Conservation (phyloP, 208 protist species). For the Naegleria gruberi region DNA sequence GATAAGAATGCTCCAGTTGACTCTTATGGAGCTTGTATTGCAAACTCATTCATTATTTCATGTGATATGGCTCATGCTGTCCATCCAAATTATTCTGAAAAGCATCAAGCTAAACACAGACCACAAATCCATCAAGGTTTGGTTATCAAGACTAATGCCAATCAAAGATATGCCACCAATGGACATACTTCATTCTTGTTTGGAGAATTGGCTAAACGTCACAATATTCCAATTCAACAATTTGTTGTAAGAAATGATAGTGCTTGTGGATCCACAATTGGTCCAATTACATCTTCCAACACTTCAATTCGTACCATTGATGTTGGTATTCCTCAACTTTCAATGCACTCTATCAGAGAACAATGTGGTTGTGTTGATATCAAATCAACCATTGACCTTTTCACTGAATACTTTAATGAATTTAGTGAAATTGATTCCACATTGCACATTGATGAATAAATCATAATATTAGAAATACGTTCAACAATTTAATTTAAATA, state of each 20-base stretch:
- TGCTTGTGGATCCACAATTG: slow-evolving; percentile 91
- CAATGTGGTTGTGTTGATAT: slow-evolving; percentile 83
- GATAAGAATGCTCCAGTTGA: slow-evolving; percentile 25
- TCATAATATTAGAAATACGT: too few species aligned
- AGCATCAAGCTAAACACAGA: neutral
- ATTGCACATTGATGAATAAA: neutral
- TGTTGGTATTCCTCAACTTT: slow-evolving; percentile 87
- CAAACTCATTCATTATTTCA: neutral
- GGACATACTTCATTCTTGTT: slow-evolving; percentile 68
- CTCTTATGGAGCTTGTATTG: neutral
- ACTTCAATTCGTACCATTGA: slow-evolving; percentile 88
- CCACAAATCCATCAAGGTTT: slow-evolving; percentile 68
- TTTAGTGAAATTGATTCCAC: slow-evolving; percentile 31
- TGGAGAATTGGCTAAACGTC: slow-evolving; percentile 58
- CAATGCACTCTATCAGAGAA: slow-evolving; percentile 93
- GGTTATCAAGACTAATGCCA: slow-evolving; percentile 92
- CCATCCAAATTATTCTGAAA: neutral
- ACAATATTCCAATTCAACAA: slow-evolving; percentile 50
- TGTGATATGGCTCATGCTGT: slow-evolving; percentile 83
- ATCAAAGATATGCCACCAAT: slow-evolving; percentile 90
- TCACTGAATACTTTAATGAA: slow-evolving; percentile 68
- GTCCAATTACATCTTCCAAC: slow-evolving; percentile 79
- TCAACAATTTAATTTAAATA: too few species aligned
- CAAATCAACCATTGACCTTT: slow-evolving; percentile 61
- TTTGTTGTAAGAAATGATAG: slow-evolving; percentile 74